phyloP scores from a whole-genome alignment of 1,284 basidiomycete genomes.

The Ceratobasidium papillatum region DNA sequence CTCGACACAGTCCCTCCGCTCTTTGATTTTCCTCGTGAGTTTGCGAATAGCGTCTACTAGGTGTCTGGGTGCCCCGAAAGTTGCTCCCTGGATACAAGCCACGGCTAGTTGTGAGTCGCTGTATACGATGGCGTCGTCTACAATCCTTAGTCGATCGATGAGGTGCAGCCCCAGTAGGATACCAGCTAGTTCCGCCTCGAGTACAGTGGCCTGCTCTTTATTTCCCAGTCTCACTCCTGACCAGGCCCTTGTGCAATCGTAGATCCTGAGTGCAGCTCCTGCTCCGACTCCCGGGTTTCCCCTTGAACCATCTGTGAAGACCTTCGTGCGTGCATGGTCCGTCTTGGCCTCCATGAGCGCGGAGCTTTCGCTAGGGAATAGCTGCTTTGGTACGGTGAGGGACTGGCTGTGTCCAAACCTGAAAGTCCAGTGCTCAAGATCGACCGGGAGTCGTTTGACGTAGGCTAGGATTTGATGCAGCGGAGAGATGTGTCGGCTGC shows the following conservation, averaged over 20 bases:
- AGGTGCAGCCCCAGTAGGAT: not conserved
- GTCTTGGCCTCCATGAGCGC: not conserved
- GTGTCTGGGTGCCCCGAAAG: not conserved
- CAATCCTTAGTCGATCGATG: not conserved
- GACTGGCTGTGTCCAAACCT: not conserved
- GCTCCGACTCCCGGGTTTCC: not conserved
- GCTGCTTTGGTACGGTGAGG: not conserved
- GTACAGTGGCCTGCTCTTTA: not conserved
- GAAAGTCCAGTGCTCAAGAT: not conserved
- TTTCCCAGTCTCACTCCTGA: not conserved
- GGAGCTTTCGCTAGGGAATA: not conserved
- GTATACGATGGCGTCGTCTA: not conserved
- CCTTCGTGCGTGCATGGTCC: not conserved
- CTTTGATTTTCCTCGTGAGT: not conserved
- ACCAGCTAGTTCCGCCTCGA: slow-evolving; percentile 7
- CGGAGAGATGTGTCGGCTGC: not conserved
- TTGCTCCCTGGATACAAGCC: not conserved
- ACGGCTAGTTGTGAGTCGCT: slow-evolving; percentile 7
- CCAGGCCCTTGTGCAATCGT: not conserved
- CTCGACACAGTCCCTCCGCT: not conserved
- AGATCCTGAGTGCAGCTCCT: not conserved
- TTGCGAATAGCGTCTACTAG: not conserved
- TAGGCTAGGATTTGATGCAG: not conserved
- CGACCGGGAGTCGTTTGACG: not conserved
- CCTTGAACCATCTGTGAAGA: not conserved